Evolutionary conservation across 2,329 filamentous ascomycete genomes (phyloP).

Genomic region (Aspergillus novoparasiticus): DNA sequence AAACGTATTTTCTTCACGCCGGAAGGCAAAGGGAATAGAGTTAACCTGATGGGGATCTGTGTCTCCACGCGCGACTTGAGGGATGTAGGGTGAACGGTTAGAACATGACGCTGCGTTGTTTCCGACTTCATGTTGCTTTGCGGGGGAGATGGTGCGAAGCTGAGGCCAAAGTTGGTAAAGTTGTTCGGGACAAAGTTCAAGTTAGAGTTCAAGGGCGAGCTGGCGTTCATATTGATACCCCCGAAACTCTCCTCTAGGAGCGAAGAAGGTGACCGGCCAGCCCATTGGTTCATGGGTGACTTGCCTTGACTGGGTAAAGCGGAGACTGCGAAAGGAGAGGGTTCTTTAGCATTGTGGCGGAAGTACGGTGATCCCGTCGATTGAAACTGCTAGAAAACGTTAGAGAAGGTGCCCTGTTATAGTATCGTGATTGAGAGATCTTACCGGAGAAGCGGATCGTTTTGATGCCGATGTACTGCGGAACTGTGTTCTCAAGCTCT

Average conservation of each 20-base stretch:
- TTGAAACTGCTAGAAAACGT: constrained; percentile 22
- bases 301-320: constrained; percentile 33
- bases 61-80: constrained; percentile 93
- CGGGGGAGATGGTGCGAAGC: constrained; percentile 31
- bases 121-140: constrained; percentile 34
- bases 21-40: constrained; percentile 71
- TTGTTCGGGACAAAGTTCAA: constrained; percentile 38
- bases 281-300: constrained; percentile 42
- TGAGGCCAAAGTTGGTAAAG: constrained; percentile 42
- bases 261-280: constrained; percentile 46
- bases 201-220: constrained; percentile 44
- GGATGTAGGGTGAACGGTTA: constrained; percentile 68
- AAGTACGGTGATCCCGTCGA: constrained; percentile 35
- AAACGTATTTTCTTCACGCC: constrained; percentile 81
- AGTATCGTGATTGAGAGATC: constrained; percentile 4
- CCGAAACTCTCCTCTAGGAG: constrained; percentile 49
- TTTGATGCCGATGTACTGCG: constrained; percentile 29
- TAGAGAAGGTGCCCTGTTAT: not conserved
- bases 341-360: constrained; percentile 38
- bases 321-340: constrained; percentile 39
- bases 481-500: constrained; percentile 29
- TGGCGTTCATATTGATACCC: constrained; percentile 48
- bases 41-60: constrained; percentile 86
- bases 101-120: constrained; percentile 40
- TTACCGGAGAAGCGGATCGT: constrained; percentile 34